phyloP scores from a whole-genome alignment of 441 rosid species.

The Oxalis stricta region DNA sequence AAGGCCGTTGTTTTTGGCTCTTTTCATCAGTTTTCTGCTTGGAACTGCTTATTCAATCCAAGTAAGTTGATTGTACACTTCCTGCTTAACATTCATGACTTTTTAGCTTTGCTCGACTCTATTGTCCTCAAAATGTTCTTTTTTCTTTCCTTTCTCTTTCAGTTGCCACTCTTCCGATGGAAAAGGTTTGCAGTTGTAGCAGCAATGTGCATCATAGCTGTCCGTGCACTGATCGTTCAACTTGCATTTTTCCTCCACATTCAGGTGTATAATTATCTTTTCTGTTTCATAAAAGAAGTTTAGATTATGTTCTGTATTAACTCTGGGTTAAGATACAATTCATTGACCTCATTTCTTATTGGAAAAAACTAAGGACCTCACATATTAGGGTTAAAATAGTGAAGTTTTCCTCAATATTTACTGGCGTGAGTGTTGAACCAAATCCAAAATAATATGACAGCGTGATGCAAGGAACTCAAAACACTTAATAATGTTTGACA shows the following conservation, averaged over 20 bases:
- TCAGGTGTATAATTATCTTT: constrained; percentile 34
- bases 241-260: constrained; percentile 82
- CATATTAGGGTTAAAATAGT: no score
- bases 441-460: not conserved
- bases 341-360: not conserved
- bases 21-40: constrained; percentile 73
- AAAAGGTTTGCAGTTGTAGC: constrained; percentile 87
- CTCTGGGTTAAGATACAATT: not conserved
- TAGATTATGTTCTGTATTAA: not conserved
- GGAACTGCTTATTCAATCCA: constrained; percentile 93
- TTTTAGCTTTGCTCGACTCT: no score
- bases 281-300: not conserved
- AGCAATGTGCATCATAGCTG: constrained; percentile 87
- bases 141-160: no score
- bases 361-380: not conserved
- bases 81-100: no score
- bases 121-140: constrained; percentile 7
- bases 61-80: constrained; percentile 37
- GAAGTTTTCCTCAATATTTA: no score
- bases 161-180: constrained; percentile 91
- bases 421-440: not conserved
- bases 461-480: not conserved
- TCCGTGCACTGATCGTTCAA: constrained; percentile 85
- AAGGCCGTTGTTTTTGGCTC: constrained; percentile 93
- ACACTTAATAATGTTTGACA: not conserved